Evolutionary conservation across 805 yeast species (phyloP), one percentile per base, ranked within the genome.

Genomic region (Clavispora fructus): DNA sequence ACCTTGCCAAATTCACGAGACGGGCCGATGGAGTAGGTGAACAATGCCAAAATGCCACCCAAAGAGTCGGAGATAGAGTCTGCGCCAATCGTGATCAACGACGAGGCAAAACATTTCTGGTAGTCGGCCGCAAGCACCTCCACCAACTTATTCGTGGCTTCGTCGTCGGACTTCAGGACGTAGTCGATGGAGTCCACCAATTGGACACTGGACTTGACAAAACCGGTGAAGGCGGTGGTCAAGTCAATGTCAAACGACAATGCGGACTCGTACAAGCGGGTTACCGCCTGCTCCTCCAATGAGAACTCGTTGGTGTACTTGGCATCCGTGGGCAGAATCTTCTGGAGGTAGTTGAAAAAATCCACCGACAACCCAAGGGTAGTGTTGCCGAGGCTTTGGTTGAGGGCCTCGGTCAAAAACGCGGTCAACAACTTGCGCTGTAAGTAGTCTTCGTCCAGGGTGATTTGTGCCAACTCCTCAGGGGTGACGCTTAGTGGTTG

Each of bases 371-470:
- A 60, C 4, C 69, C 69, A 41, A 51, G 39, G 31, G 41, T 30
- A 16, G 30, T 40, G 9, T 42, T 32, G 16, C 46, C 49, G 32
- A 58, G 54, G 16, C 71, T 53, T 11, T 73, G 56, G 35, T 73
- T 77, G 12, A 80, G 63, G 1, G 76, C 59, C 54, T 79, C 75
- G 1, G 91, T 77, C 17, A 85, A 52, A 40, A 86, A 77, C 40
- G 83, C 75, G 35, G 82, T 79, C 43, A 92, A 65, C 37, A 90
- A 65, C 52, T 77, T 78, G 32, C 87, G 73, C 57, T 87, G 92
- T 30, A 85, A 64, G 47, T 73, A 75, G 7, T 74, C 67, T 60
- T 86, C 94, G 52, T 80, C 83, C 31, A 71, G 71, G n/a, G 53
- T 55, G 28, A 75, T 64, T 55, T 60, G 60, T 4, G 68, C 54